Conservation (phyloP, 1,284 basidiomycete species). For the Porodaedalea pini region DNA sequence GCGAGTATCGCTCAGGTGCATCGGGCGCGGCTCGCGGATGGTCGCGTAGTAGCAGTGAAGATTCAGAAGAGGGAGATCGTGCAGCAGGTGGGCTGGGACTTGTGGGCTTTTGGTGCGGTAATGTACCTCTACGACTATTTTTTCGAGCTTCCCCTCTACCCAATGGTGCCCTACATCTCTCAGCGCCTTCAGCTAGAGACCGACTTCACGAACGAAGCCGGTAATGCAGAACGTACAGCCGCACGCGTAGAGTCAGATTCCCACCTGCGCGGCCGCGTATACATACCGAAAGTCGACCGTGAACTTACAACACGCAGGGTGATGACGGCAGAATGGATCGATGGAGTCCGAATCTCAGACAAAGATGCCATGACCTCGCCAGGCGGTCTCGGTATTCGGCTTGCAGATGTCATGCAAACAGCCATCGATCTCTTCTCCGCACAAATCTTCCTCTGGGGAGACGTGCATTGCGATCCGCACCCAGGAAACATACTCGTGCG, state of each 20-base stretch:
- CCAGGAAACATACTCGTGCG: constrained; percentile 83
- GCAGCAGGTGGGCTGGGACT: constrained; percentile 83
- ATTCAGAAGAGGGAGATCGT: constrained; percentile 86
- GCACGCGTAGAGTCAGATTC: constrained; percentile 61
- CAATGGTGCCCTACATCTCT: constrained; percentile 79
- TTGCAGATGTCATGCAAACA: constrained; percentile 74
- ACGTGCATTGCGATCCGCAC: constrained; percentile 77
- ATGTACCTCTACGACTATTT: constrained; percentile 76
- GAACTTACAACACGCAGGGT: constrained; percentile 73
- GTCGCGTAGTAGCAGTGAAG: constrained; percentile 78
- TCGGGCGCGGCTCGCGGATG: constrained; percentile 59
- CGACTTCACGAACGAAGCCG: constrained; percentile 73
- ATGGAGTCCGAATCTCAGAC: constrained; percentile 76
- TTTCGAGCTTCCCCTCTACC: constrained; percentile 76
- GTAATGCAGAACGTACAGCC: constrained; percentile 61
- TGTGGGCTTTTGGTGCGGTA: constrained; percentile 48
- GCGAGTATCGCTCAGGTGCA: constrained; percentile 92
- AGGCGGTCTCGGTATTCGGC: constrained; percentile 29
- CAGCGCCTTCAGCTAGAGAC: constrained; percentile 80
- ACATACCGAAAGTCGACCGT: constrained; percentile 76
- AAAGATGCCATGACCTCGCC: constrained; percentile 50
- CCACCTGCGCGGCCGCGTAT: constrained; percentile 62
- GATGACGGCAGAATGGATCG: constrained; percentile 87
- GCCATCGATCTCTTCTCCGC: constrained; percentile 82
- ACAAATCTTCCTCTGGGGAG: constrained; percentile 88